Evolutionary conservation across 2,329 filamentous ascomycete genomes (phyloP).

Genomic region (Diaporthe sp.): DNA sequence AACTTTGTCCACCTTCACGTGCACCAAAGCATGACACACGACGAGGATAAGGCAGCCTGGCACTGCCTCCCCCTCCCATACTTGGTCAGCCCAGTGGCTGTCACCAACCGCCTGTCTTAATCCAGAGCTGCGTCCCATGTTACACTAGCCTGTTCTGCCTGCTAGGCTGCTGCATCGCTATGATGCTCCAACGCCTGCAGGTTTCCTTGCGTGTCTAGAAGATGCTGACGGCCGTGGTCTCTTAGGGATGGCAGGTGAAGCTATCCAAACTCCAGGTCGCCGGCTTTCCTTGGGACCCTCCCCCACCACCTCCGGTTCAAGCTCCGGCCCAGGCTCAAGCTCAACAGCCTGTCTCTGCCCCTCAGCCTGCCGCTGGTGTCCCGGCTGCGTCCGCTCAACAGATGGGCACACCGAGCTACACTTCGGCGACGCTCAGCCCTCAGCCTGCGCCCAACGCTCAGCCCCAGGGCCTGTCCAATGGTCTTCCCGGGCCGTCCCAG

Average conservation of each 20-base stretch:
- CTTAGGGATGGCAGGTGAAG: constrained; percentile 93
- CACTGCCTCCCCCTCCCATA: background rate
- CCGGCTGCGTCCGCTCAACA: constrained; percentile 37
- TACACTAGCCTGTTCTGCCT: background rate
- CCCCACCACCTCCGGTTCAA: constrained; percentile 67
- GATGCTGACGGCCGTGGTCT: constrained; percentile 40
- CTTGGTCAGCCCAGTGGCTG: constrained; percentile 17
- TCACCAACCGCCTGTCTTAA: background rate
- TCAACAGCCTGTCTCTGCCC: constrained; percentile 46
- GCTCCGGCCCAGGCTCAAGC: constrained; percentile 49
- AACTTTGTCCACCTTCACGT: constrained; percentile 27
- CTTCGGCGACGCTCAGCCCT: constrained; percentile 53
- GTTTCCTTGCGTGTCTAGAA: background rate
- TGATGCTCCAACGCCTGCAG: background rate
- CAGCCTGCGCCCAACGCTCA: constrained; percentile 49
- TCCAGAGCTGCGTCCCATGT: constrained; percentile 1
- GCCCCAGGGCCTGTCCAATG: constrained; percentile 46
- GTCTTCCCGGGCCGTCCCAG: constrained; percentile 49
- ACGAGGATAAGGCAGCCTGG: constrained; percentile 31
- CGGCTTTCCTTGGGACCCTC: constrained; percentile 94
- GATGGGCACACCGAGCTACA: constrained; percentile 48
- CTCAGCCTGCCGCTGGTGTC: constrained; percentile 43
- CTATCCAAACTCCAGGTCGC: constrained; percentile 88
- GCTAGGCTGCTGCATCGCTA: background rate
- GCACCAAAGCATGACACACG: constrained; percentile 11